Evolutionary conservation across 345 rosid species (phyloP).

Genomic region (Populus simonii): DNA sequence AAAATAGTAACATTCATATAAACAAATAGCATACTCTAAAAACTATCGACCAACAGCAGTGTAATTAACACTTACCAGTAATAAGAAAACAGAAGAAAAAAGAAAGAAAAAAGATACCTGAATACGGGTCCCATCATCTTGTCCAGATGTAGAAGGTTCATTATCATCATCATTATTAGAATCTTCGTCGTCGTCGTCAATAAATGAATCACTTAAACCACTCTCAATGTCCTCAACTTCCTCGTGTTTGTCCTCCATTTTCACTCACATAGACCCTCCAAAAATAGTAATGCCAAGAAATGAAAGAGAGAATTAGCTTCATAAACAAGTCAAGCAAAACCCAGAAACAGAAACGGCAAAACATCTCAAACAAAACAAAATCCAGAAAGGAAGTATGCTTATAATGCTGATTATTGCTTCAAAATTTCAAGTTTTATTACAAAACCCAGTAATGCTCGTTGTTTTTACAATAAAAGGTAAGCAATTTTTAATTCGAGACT

Average conservation of each 20-base stretch:
- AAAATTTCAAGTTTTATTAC: not conserved
- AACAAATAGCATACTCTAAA: not conserved
- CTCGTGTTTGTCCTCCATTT: constrained; percentile 45
- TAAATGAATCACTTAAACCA: constrained; percentile 53
- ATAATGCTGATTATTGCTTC: not conserved
- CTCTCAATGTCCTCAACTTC: constrained; percentile 43
- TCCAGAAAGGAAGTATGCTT: not conserved
- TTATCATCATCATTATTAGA: constrained; percentile 21
- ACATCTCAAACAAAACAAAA: not conserved
- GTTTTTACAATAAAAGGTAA: not conserved
- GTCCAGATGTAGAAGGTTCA: constrained; percentile 43
- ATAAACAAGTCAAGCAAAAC: not conserved
- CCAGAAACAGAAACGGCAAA: not conserved
- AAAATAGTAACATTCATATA: not conserved
- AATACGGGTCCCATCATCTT: constrained; percentile 50
- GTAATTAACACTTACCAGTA: not conserved
- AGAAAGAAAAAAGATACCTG: constrained; percentile 41
- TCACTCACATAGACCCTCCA: not conserved
- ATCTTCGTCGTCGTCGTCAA: constrained; percentile 37
- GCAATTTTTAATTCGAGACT: not conserved
- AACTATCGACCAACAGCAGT: not conserved
- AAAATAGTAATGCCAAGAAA: too few species aligned
- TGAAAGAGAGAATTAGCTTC: not conserved
- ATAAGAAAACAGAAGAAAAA: not conserved
- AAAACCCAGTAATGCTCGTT: not conserved